Evolutionary conservation across 306 rosid genomes (phyloP), one percentile per base, ranked within the genome.

Genomic region (Cucurbita argyrosperma): DNA sequence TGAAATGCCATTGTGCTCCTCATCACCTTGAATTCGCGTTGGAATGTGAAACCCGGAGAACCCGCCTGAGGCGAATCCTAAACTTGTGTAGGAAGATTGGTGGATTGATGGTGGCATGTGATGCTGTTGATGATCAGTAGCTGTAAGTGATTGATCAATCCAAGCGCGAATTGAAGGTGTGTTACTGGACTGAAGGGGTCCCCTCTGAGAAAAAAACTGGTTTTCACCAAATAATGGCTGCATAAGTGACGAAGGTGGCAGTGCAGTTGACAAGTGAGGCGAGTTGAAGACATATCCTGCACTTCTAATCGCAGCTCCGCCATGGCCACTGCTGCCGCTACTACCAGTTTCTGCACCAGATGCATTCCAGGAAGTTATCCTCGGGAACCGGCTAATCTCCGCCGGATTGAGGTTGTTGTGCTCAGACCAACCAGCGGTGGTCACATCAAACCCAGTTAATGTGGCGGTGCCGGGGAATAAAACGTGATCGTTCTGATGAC

Each of bases 131-230:
- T 76, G 84, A 54, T 81, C 73, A 8, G 78, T 72, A 2, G 82
- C 57, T 71, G 88, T 14, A 9, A 65, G 66, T 35, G 79, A 21
- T 51, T 91, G 88, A 82, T 94, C 92, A 66, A 91, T 87, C 99
- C 92, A 91, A 81, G 91, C 96, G 81, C 94, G 96, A 85, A 87
- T 54, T 59, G 90, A 83, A 61, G 90, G 90, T 78, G 71, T 81
- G 92, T 88, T 82, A 90, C 98, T 92, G 98, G 98, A 92, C 98
- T 92, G 98, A 92, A 90, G 98, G 98, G 96, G 92, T 85, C 98
- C 98, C 98, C 96, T 90, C 96, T 92, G 96, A 74, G 88, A 77
- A 85, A 89, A 78, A 80, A 81, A 86, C 83, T 93, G 90, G 80
- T 87, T 83, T 50, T 71, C 78, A 42, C 83, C 84, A 71, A 76